Evolutionary conservation across 345 rosid species (phyloP), one percentile per base, ranked within the genome.

Genomic region (Eutrema heterophyllum): DNA sequence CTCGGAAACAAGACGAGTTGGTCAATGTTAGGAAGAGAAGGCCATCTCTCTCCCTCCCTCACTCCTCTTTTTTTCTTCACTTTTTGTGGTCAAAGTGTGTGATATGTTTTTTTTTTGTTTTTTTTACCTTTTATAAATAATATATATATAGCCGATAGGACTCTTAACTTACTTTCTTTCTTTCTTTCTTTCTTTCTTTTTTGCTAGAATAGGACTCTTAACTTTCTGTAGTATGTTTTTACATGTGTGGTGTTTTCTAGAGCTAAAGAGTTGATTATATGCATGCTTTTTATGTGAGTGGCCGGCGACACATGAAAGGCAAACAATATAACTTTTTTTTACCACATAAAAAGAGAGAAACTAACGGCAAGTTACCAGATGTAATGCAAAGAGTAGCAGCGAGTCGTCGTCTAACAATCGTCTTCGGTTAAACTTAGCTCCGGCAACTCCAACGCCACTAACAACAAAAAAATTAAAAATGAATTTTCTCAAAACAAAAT

Each of bases 21-120:
- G 80, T 77, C 76, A 65, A 77, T 71, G 80, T 71, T 77, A 77
- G 80, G 80, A 77, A 57, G 76, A 51, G 64, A 54, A 66, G 56
- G 49, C 68, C 69, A 75, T 68, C 73, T 66, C 59, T 49, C 72
- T 26, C 65, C 12, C 26, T 21, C 48, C 18, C 49, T 32, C 65
- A 13, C 29, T 26, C 12, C 52, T 33, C n/a, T 53, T 54, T 65
- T 12, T 11, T 18, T 46, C 44, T 60, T 13, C 13, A 13, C 14
- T 15, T 44, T 53, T 44, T 6, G n/a, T 24, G 66, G 77, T 64
- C 50, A 73, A 73, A 5, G 12, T 43, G 45, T 44, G 29, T 27
- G 60, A 61, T 63, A 33, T 65, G 6, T 64, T 51, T 48, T 45
- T 21, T 32, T 11, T 36, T 48, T 45, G 14, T 32, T 11, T 36